These are phyloP conservation scores for Candida ovalis DNA, from an alignment of 805 yeast genomes.

Conservation along the genomic window DNA sequence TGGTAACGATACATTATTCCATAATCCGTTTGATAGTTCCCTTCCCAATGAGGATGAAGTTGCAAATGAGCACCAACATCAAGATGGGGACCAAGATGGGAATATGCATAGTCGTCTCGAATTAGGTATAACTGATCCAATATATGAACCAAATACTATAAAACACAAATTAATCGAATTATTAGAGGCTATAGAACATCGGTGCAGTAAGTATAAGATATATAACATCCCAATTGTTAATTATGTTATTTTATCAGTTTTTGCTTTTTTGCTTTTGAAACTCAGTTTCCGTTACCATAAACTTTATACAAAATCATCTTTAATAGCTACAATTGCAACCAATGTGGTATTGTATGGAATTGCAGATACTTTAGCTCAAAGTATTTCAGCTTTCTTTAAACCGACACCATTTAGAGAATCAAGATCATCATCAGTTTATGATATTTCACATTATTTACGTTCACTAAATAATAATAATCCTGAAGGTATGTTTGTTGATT, in stretches of 20 bases:
- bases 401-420: constrained; percentile 7
- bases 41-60: neutral
- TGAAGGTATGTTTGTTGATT: constrained; percentile 31
- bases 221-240: constrained; percentile 55
- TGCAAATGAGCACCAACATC: neutral
- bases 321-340: constrained; percentile 76
- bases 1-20: neutral
- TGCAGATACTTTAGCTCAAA: constrained; percentile 90
- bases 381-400: constrained; percentile 38
- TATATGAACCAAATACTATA: neutral
- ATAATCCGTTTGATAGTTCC: neutral
- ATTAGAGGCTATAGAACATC: constrained; percentile 4
- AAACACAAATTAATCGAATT: neutral
- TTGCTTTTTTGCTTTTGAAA: constrained; percentile 47
- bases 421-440: constrained; percentile 15
- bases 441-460: constrained; percentile 17
- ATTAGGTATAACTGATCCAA: neutral
- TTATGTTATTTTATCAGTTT: constrained; percentile 45
- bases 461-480: constrained; percentile 17
- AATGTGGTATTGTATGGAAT: constrained; percentile 80
- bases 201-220: constrained; percentile 23
- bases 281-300: constrained; percentile 56
- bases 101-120: neutral
- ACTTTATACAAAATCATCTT: constrained; percentile 59
- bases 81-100: too few species aligned